Evolutionary conservation across 768 basidiomycete genomes (phyloP).

Genomic region (Trametes coccinea): DNA sequence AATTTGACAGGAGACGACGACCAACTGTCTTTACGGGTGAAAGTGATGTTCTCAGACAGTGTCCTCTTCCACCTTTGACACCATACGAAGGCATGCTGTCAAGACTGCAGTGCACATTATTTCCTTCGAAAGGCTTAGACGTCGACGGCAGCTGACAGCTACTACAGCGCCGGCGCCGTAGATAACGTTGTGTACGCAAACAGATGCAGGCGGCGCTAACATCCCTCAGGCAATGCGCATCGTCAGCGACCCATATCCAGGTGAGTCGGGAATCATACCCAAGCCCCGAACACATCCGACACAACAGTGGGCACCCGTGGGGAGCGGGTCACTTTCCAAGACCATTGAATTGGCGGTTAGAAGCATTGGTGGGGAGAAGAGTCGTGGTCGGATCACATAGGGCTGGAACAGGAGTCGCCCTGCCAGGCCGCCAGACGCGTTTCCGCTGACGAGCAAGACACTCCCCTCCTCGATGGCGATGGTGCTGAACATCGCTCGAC

Average conservation of each 20-base stretch:
- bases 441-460: conserved; percentile 13
- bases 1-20: no score
- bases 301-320: neutral
- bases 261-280: conserved; percentile 7
- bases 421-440: neutral
- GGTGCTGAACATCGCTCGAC: conserved; percentile 6
- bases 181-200: no score
- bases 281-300: conserved; percentile 10
- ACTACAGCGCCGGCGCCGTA: no score
- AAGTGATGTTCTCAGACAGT: no score
- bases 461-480: neutral
- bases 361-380: conserved; percentile 15
- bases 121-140: no score
- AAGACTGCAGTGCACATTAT: no score
- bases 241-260: neutral
- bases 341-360: conserved; percentile 13
- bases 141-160: no score
- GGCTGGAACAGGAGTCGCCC: conserved; percentile 6
- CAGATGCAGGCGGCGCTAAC: no score
- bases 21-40: no score
- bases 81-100: no score
- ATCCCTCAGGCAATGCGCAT: neutral
- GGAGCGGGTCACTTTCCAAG: neutral
- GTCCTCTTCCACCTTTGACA: no score
- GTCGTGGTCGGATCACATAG: conserved; percentile 10